Base-by-base conservation (phyloP, 2,329 filamentous ascomycete genomes). In the Sclerotinia minor region DNA sequence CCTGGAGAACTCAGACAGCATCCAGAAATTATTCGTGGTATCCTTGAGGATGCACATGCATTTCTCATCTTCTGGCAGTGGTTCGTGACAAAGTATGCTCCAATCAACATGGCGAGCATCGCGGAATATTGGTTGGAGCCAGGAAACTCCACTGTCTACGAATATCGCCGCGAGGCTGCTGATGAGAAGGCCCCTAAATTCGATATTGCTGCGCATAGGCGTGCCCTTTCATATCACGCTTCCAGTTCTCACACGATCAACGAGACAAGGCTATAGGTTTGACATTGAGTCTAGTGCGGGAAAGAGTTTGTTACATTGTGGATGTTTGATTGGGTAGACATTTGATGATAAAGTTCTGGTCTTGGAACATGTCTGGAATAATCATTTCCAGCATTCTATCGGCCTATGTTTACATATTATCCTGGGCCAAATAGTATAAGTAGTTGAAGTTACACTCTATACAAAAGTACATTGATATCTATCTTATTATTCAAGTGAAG, bases 81-180 rank as follows among this genome's bases (percentile, higher is more conserved):
- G 17, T 21, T 5, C 2, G 3, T n/a, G 5, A 2, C 11, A 2
- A 5, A 1, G 9, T 6, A 19, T 17, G 6, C 7, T 5, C n/a
- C n/a, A n/a, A 0, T 11, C 6, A 3, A 4, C 1, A 24, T 58
- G 17, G 15, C 15, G 2, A 19, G 6, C 8, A 17, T n/a, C 4
- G 44, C 3, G 7, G 2, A 3, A 7, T 7, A 9, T 19, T 59
- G 24, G 57, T 24, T 32, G 1, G 41, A 45, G 17, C 41, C 11
- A n/a, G 41, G 19, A 15, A 1, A 52, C 17, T 5, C 15, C 38
- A 41, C 4, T 17, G 3, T 41, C 38, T 41, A 15, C 13, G 4
- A 17, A 17, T 41, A 41, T 5, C 15, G 17, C 38, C 3, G 15
- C 5, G 15, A 13, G 6, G 5, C 1, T 41, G 1, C 17, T 41